A percentile compares a stretch with the other conserved stretches of the same genome.
phyloP scores from a whole-genome alignment of 192 early-diverging fungal genomes.

The Coemansia sp. region DNA sequence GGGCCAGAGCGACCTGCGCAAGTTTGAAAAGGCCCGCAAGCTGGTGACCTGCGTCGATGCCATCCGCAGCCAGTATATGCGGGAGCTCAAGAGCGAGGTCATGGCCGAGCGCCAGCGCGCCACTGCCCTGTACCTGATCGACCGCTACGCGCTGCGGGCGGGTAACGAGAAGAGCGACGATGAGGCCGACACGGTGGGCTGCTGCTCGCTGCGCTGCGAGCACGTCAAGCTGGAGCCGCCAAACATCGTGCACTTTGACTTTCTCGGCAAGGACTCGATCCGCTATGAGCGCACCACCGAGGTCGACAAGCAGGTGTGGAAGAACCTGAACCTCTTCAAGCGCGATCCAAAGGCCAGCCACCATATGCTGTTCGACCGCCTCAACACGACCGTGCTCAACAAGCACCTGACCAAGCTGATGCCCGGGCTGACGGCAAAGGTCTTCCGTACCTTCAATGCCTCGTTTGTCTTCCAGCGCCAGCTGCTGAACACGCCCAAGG shows the following conservation, averaged over 20 bases:
- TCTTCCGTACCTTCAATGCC: slow-evolving; percentile 99
- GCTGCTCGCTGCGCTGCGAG: slow-evolving; percentile 92
- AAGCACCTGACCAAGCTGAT: slow-evolving; percentile 83
- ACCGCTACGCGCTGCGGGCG: slow-evolving; percentile 87
- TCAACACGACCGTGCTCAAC: slow-evolving; percentile 79
- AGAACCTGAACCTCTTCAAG: slow-evolving; percentile 89
- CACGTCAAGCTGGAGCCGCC: slow-evolving; percentile 81
- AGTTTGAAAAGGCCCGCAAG: slow-evolving; percentile 91
- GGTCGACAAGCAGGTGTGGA: slow-evolving; percentile 87
- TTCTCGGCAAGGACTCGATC: slow-evolving; percentile 97
- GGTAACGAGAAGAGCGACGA: slow-evolving; percentile 98
- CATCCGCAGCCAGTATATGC: slow-evolving; percentile 75
- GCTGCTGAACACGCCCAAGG: slow-evolving; percentile 60
- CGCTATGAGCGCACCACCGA: slow-evolving; percentile 81
- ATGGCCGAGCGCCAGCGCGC: slow-evolving; percentile 84
- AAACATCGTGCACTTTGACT: slow-evolving; percentile 86
- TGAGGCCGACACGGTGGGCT: slow-evolving; percentile 98
- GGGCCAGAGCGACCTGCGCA: slow-evolving; percentile 90
- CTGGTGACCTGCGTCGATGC: slow-evolving; percentile 60
- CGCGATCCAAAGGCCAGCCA: slow-evolving; percentile 59
- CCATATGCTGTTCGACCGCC: slow-evolving; percentile 87
- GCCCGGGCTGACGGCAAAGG: slow-evolving; percentile 92
- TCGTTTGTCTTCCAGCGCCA: slow-evolving; percentile 90
- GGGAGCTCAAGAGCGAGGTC: slow-evolving; percentile 71
- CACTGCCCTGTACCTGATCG: slow-evolving; percentile 94